Evolutionary conservation across 352 stramenopile genomes (phyloP).

Genomic region (Phytopythium helicoides): DNA sequence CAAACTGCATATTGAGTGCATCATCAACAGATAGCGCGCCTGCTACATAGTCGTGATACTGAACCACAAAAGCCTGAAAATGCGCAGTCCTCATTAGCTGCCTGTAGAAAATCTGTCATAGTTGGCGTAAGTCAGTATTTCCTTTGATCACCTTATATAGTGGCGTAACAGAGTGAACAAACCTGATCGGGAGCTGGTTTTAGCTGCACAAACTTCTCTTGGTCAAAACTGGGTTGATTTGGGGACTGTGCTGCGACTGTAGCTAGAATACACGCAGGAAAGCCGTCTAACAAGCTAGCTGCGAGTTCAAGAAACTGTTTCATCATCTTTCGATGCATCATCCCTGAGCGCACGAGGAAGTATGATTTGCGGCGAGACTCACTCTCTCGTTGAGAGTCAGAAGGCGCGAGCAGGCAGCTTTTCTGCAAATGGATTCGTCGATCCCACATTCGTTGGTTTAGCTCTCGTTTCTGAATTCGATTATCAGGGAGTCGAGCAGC

Average conservation of each 20-base stretch:
- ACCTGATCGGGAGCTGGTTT: constrained; percentile 25
- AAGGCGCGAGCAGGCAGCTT: constrained; percentile 18
- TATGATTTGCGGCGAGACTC: constrained; percentile 5
- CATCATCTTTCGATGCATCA: constrained; percentile 26
- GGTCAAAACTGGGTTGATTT: constrained; percentile 17
- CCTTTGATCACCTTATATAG: too few species aligned
- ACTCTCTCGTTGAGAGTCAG: neutral
- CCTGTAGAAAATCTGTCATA: constrained; percentile 34
- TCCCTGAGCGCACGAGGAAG: constrained; percentile 18
- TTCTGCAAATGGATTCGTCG: constrained; percentile 51
- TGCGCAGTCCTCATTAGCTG: constrained; percentile 26
- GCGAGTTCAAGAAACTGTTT: constrained; percentile 26
- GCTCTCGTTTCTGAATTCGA: constrained; percentile 28
- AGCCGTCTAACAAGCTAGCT: constrained; percentile 12
- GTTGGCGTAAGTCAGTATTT: too few species aligned
- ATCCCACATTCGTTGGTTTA: constrained; percentile 43
- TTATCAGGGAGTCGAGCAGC: constrained; percentile 23
- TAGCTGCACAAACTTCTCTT: constrained; percentile 17
- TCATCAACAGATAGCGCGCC: constrained; percentile 25
- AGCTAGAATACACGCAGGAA: constrained; percentile 12
- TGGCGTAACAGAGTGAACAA: too few species aligned
- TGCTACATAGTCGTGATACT: constrained; percentile 35
- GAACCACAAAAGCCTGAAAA: constrained; percentile 38
- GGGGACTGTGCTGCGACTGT: neutral
- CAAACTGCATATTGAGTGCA: constrained; percentile 35